These are phyloP conservation scores for Candida sp. DNA, from an alignment of 1,139 yeast species.

Conservation along the genomic window DNA sequence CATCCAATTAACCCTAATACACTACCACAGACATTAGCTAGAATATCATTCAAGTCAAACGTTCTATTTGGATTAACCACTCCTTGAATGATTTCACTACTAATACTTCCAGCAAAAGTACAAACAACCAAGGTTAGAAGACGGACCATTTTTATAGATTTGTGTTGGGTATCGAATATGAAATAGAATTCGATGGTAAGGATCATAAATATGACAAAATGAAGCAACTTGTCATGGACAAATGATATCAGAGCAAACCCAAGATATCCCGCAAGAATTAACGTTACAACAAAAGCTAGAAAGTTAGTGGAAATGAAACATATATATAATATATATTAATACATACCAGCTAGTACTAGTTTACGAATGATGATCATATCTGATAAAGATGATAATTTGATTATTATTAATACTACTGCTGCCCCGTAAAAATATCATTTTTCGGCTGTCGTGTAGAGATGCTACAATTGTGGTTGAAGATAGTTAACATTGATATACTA, in stretches of 20 bases:
- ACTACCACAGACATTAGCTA: slow-evolving; percentile 39
- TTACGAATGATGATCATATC: slow-evolving; percentile 17
- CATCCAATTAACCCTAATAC: slow-evolving; percentile 20
- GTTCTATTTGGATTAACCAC: slow-evolving; percentile 41
- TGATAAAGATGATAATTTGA: too few relatives aligned
- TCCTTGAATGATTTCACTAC: slow-evolving; percentile 51
- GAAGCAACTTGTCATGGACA: slow-evolving; percentile 52
- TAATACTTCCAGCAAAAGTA: slow-evolving; percentile 42
- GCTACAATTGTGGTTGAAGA: too few relatives aligned
- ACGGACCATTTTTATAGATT: slow-evolving; percentile 33
- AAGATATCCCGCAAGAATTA: slow-evolving; percentile 35
- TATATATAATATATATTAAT: background rate
- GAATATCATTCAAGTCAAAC: slow-evolving; percentile 49
- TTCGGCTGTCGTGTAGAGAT: too few relatives aligned
- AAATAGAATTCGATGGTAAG: slow-evolving; percentile 55
- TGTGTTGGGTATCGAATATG: slow-evolving; percentile 40
- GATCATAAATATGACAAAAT: slow-evolving; percentile 46
- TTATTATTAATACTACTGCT: too few relatives aligned
- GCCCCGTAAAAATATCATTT: too few relatives aligned
- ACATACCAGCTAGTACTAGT: slow-evolving; percentile 26
- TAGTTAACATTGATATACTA: too few relatives aligned
- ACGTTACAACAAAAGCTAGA: slow-evolving; percentile 25
- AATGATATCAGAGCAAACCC: slow-evolving; percentile 52
- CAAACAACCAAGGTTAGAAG: slow-evolving; percentile 43
- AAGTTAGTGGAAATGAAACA: slow-evolving; percentile 6